Evolutionary conservation across 2,329 filamentous ascomycete genomes (phyloP).

Genomic region (Trichophyton schoenleinii): DNA sequence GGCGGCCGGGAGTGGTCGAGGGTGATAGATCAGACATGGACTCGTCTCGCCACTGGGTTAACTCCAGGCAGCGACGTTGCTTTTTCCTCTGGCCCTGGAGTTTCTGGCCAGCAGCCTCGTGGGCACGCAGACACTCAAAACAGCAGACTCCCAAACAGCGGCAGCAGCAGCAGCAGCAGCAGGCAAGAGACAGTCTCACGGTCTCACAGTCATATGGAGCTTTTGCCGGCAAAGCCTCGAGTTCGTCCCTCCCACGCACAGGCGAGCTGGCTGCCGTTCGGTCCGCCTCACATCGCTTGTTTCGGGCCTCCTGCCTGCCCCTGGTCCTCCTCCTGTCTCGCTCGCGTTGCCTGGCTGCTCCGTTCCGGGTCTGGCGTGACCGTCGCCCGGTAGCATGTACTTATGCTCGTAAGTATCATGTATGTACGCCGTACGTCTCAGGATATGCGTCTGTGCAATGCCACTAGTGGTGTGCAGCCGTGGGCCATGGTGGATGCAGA

Average conservation of each 20-base stretch:
- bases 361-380: not conserved
- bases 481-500: not conserved
- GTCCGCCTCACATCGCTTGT: not conserved
- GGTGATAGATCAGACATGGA: too few species aligned
- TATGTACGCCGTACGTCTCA: not conserved
- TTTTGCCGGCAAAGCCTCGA: too few species aligned
- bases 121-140: not conserved
- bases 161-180: too few species aligned
- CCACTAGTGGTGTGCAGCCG: slow-evolving; percentile 1
- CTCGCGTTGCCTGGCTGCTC: not conserved
- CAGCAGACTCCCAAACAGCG: too few species aligned
- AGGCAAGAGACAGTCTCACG: not conserved
- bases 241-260: not conserved
- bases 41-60: not conserved
- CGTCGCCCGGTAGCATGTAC: not conserved
- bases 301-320: not conserved
- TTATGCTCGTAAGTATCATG: not conserved
- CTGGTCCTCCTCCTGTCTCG: not conserved
- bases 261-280: not conserved
- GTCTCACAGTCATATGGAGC: too few species aligned
- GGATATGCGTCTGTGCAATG: slow-evolving; percentile 1
- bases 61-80: not conserved
- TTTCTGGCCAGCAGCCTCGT: not conserved
- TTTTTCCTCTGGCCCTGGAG: not conserved
- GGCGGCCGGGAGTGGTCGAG: too few species aligned